Percentiles rank a stretch among this genome's conserved stretches.
Evolutionary conservation across 306 rosid species (phyloP).

Genomic region (Dryas drummondii): DNA sequence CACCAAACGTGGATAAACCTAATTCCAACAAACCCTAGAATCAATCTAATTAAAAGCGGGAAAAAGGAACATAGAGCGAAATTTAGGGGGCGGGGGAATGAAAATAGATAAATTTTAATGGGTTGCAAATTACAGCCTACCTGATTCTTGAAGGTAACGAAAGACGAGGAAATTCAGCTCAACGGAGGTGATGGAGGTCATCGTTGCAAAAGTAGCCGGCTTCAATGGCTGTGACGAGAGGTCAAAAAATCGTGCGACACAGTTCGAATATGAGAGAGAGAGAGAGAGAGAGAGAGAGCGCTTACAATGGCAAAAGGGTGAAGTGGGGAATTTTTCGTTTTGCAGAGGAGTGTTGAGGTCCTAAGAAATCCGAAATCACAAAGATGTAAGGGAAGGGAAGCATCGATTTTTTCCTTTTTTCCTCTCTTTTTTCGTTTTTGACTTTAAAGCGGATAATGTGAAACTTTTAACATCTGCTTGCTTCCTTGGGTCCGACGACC

Average conservation of each 20-base stretch:
- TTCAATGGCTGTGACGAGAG: conserved; percentile 26
- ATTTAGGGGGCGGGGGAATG: background rate
- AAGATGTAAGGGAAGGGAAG: background rate
- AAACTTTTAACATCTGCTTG: background rate
- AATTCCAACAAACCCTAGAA: conserved; percentile 25
- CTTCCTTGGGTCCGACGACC: background rate
- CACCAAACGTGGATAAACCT: background rate
- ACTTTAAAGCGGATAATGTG: conserved; percentile 4
- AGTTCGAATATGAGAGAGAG: background rate
- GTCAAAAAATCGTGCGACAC: conserved; percentile 39
- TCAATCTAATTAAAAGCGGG: background rate
- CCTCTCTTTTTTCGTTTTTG: background rate
- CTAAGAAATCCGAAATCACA: background rate
- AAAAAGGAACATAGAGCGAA: background rate
- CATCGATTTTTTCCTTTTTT: background rate
- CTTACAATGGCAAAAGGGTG: background rate
- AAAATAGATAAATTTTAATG: background rate
- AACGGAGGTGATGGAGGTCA: conserved; percentile 73
- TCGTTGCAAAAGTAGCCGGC: conserved; percentile 40
- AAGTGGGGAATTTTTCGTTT: background rate
- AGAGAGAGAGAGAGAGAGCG: background rate
- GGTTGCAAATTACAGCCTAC: conserved; percentile 28
- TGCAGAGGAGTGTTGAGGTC: conserved; percentile 4
- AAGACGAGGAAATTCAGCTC: conserved; percentile 82
- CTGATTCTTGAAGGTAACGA: conserved; percentile 96